These are phyloP conservation scores for Solanum infundibuliforme DNA, from an alignment of 257 asterid genomes.

Conservation along the genomic window DNA sequence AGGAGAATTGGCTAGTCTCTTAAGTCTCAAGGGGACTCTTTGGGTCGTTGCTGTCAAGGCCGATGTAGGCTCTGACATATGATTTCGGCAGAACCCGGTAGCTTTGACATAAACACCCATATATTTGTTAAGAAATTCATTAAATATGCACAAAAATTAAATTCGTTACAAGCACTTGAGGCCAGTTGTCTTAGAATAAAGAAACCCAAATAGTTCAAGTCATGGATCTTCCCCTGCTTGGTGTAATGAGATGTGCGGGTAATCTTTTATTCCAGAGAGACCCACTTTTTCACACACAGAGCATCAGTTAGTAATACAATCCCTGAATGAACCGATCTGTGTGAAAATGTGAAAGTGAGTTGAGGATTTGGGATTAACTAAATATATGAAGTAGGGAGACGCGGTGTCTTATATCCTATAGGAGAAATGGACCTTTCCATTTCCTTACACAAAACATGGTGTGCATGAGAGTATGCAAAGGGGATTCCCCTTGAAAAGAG, in stretches of 20 bases:
- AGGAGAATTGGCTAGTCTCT: neutral
- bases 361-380: neutral
- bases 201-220: neutral
- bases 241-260: neutral
- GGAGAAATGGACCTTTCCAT: neutral
- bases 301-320: neutral
- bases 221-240: neutral
- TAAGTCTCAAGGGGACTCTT: neutral
- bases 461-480: neutral
- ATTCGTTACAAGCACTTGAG: neutral
- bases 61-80: neutral
- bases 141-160: neutral
- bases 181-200: neutral
- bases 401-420: neutral
- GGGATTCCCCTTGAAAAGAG: neutral
- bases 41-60: neutral
- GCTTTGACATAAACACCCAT: neutral
- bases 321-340: neutral
- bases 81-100: neutral
- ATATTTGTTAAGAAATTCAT: neutral
- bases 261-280: neutral
- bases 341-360: neutral
- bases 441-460: neutral
- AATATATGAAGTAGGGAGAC: neutral
- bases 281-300: neutral